Percentiles rank a stretch among this genome's conserved stretches.
Conservation (phyloP, 2,329 filamentous ascomycete species). For the Coniochaeta hoffmannii region DNA sequence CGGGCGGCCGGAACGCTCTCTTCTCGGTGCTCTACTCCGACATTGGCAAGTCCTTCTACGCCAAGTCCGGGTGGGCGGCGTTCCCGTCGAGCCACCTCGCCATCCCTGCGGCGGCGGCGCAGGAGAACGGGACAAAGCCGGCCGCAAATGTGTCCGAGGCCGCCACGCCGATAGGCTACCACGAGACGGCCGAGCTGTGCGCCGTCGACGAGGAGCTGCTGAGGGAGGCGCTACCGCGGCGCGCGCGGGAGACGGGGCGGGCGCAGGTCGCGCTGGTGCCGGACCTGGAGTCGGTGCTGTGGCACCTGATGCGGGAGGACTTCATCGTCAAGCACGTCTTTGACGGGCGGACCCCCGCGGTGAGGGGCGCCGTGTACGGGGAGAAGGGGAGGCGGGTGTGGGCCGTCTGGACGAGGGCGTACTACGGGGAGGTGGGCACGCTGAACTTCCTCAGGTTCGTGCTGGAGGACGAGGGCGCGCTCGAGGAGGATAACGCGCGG, state of each 20-base stretch:
- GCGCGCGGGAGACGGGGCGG: slow-evolving; percentile 21
- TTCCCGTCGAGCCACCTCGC: slow-evolving; percentile 67
- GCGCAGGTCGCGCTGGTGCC: slow-evolving; percentile 60
- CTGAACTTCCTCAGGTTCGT: slow-evolving; percentile 64
- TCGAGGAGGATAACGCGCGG: slow-evolving; percentile 35
- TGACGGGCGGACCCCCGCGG: slow-evolving; percentile 40
- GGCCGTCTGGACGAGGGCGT: slow-evolving; percentile 66
- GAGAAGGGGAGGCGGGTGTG: slow-evolving; percentile 53
- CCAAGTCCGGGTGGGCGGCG: slow-evolving; percentile 66
- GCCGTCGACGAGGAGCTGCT: slow-evolving; percentile 57
- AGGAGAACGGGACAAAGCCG: slow-evolving; percentile 9
- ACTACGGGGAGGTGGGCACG: slow-evolving; percentile 57
- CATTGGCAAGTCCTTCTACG: slow-evolving; percentile 78
- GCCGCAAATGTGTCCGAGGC: too few species aligned
- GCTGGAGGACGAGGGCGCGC: slow-evolving; percentile 46
- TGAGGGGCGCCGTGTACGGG: slow-evolving; percentile 64
- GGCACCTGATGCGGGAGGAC: slow-evolving; percentile 77
- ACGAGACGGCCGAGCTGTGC: slow-evolving; percentile 56
- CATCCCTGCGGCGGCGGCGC: slow-evolving; percentile 36
- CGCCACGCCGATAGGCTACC: slow-evolving; percentile 41
- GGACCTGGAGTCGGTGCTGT: slow-evolving; percentile 59
- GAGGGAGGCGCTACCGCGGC: slow-evolving; percentile 37
- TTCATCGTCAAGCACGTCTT: slow-evolving; percentile 63
- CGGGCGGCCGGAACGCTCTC: slow-evolving; percentile 21
- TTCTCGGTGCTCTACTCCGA: slow-evolving; percentile 84